Evolutionary conservation across 495 filamentous ascomycete genomes (phyloP), one percentile per base, ranked within the genome.

Genomic region (Penicillium riverlandense): DNA sequence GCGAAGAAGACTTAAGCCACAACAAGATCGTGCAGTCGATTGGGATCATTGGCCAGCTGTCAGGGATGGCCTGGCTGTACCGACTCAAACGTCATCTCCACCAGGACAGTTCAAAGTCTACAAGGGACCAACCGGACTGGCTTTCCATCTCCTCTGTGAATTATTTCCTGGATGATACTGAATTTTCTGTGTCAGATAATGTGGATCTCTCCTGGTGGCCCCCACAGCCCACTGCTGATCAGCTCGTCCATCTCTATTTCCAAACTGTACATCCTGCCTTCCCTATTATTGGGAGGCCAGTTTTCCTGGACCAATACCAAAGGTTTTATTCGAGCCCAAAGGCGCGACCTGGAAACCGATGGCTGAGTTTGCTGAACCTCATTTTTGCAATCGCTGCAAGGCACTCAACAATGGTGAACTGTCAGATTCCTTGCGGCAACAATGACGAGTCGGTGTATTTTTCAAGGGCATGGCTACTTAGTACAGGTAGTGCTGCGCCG

Each of bases 1-100:
- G 76, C 29, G 61, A 72, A 32, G 74, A 82, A 54, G 80, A 83
- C 41, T 69, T 72, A 34, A 77, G 77, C 47, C 67, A 63, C 8
- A 69, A 62, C 45, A 66, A 72, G 37, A 61, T 58, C 22, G 53
- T 65, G 16, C 64, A 65, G 38, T 61, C 66, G 0, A 74, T 72
- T 35, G 80, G 80, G 0, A 81, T 75, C 51, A 57, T 82, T 30
- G 80, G 80, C 29, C 78, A 77, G 41, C 77, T 73, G 38, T 82
- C 78, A 4, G 77, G 78, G 37, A 61, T 80, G 12, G 59, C 63
- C 29, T 83, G 80, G 80, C 59, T 81, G 16, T 72, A 75, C 52
- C 54, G 58, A 45, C 45, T 67, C 29, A 58, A 64, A 43, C 47
- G 49, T 27, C 45, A 55, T 11, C 46, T 65, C 8, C 53, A 58